Evolutionary conservation across 2,329 filamentous ascomycete genomes (phyloP), one percentile per base, ranked within the genome.

Genomic region (Claviceps quebecensis): DNA sequence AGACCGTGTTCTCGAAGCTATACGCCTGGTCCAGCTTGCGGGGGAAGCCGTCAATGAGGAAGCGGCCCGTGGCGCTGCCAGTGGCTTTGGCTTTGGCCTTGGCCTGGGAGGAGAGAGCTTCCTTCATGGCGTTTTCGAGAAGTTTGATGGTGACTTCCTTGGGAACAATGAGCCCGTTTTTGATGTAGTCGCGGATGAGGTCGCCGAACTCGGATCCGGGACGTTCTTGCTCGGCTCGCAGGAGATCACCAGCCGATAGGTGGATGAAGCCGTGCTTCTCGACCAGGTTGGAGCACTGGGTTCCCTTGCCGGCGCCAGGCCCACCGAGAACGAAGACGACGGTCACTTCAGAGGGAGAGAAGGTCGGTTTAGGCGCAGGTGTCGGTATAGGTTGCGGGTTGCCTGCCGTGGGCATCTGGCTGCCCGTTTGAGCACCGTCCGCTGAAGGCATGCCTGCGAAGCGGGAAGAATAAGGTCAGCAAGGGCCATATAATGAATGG

Each of bases 61-160:
- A 97, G 61, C 86, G 81, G 50, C 78, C 78, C 66, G 81, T 83
- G 56, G 63, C 62, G 50, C 56, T 60, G 49, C 63, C 60, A 13
- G 29, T 3, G 29, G 72, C 68, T 52, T 74, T 69, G 52, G 74
- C 63, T 49, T 17, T 2, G 9, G 39, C 8, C 7, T 19, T 14
- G 13, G 41, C 29, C 9, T 34, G 14, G 22, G 41, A 23, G 5
- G 41, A 23, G 41, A 95, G 79, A 13, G 78, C 75, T 8, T 77
- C 80, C 52, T 75, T 76, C 87, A 98, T 97, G 53, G 90, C 88
- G 68, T 95, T 95, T 71, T 96, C 90, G 44, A 98, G 78, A 38
- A 98, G 72, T 61, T 90, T 84, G 54, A 98, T 85, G 5, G 93
- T 98, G 48, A 97, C 89, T 69, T 97, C 91, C 87, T 95, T 95